These are phyloP conservation scores for Adiantum capillusveneris DNA, from an alignment of 75 land plant species.

Conservation along the genomic window DNA sequence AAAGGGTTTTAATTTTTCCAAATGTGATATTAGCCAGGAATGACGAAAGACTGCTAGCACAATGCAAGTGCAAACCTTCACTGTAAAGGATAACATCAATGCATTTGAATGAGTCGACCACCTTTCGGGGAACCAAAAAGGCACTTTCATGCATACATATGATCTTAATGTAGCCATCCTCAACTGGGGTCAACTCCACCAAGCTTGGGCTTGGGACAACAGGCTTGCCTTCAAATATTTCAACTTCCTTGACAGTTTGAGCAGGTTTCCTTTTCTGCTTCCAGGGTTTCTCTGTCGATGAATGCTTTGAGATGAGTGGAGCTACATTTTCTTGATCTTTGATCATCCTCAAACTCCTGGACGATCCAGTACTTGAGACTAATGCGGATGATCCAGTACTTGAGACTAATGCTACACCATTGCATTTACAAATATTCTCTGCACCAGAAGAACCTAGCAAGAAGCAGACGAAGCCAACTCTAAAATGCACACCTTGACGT, in stretches of 20 bases:
- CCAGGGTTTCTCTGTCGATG: neutral
- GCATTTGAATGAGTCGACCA: conserved; percentile 25
- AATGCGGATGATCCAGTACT: no score
- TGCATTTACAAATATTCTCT: no score
- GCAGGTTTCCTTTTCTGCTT: neutral
- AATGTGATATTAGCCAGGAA: neutral
- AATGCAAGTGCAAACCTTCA: conserved; percentile 13
- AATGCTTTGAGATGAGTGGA: no score
- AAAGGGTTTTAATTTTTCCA: neutral
- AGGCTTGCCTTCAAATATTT: conserved; percentile 25
- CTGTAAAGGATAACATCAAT: conserved; percentile 26
- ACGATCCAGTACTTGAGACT: no score
- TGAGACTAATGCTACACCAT: no score
- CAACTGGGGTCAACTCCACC: conserved; percentile 10
- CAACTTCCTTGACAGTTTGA: neutral
- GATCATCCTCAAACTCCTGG: no score
- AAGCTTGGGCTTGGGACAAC: conserved; percentile 1
- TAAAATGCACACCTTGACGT: no score
- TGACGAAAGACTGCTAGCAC: neutral
- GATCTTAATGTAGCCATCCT: conserved; percentile 22
- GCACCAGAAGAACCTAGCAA: no score
- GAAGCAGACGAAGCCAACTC: no score
- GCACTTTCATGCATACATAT: conserved; percentile 15
- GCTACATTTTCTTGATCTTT: no score
- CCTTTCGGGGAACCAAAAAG: conserved; percentile 16